These are phyloP conservation scores for Asterochloris sp. DNA, from an alignment of 139 green algal species.

Conservation along the genomic window DNA sequence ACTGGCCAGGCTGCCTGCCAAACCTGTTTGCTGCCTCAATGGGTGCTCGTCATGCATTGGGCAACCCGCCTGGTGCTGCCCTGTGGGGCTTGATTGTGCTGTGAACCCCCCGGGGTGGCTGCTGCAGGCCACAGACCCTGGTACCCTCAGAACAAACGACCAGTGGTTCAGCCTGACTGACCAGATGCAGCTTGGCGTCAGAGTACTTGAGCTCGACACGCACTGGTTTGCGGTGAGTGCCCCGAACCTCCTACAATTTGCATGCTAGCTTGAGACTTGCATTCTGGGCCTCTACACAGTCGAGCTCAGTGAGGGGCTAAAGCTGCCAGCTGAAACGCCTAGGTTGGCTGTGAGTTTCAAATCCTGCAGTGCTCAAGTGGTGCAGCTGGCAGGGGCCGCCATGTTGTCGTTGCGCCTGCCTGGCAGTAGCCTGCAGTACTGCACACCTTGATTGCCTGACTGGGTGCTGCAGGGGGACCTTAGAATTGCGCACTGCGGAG, in stretches of 20 bases:
- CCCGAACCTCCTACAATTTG: not conserved
- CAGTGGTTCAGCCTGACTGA: conserved; percentile 70
- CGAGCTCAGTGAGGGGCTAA: too few species aligned
- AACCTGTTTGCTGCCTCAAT: not conserved
- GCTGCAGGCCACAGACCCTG: conserved; percentile 18
- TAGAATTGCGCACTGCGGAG: conserved; percentile 74
- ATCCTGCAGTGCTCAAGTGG: not conserved
- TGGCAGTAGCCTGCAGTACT: not conserved
- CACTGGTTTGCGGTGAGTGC: conserved; percentile 61
- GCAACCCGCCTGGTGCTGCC: not conserved
- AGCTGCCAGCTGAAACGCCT: too few species aligned
- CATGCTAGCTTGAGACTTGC: too few species aligned
- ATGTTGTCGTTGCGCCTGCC: too few species aligned
- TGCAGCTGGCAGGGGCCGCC: too few species aligned
- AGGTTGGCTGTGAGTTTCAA: too few species aligned
- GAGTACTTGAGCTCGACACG: conserved; percentile 71
- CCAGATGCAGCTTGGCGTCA: conserved; percentile 73
- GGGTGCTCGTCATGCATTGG: not conserved
- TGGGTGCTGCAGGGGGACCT: conserved; percentile 39
- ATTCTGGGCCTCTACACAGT: too few species aligned
- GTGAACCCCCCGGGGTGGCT: too few species aligned
- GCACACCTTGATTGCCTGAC: not conserved
- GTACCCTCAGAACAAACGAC: conserved; percentile 63
- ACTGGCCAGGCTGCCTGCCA: not conserved
- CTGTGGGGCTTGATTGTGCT: too few species aligned